Percentiles rank a stretch among this genome's conserved stretches.
Conservation (phyloP, 139 green algal species). For the Tetraselmis striata region DNA sequence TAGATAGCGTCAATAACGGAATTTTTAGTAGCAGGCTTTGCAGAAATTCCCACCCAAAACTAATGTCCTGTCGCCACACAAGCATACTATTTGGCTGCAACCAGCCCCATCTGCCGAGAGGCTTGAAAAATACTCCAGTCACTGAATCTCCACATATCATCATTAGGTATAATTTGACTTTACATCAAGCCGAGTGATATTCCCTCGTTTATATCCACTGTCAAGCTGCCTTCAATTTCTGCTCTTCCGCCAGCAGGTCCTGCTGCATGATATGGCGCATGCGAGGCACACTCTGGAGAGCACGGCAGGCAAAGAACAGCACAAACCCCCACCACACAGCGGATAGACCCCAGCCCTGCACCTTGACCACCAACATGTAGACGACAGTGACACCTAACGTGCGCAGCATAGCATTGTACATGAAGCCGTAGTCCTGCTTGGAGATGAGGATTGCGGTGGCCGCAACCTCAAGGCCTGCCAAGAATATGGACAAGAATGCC, state of each 20-base stretch:
- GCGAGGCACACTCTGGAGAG: not conserved
- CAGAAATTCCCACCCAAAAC: too few relatives aligned
- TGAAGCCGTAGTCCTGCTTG: not conserved
- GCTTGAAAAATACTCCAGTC: too few relatives aligned
- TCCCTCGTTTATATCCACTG: too few relatives aligned
- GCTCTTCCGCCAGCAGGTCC: not conserved
- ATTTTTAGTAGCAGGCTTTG: too few relatives aligned
- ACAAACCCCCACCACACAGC: not conserved
- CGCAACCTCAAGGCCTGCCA: not conserved
- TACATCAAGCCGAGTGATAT: too few relatives aligned
- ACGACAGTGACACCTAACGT: not conserved
- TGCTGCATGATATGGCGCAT: not conserved
- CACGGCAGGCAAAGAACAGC: not conserved
- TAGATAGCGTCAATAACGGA: too few relatives aligned
- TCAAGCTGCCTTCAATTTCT: not conserved
- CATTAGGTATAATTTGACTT: too few relatives aligned
- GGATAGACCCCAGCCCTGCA: not conserved
- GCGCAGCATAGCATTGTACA: not conserved
- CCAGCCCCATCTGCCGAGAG: too few relatives aligned
- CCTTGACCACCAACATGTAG: not conserved
- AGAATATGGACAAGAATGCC: not conserved
- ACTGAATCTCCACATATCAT: too few relatives aligned
- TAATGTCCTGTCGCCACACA: too few relatives aligned
- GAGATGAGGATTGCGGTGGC: not conserved
- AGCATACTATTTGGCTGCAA: too few relatives aligned